Evolutionary conservation across 805 yeast species (phyloP).

Genomic region (Schizosaccharomyces japonicus): DNA sequence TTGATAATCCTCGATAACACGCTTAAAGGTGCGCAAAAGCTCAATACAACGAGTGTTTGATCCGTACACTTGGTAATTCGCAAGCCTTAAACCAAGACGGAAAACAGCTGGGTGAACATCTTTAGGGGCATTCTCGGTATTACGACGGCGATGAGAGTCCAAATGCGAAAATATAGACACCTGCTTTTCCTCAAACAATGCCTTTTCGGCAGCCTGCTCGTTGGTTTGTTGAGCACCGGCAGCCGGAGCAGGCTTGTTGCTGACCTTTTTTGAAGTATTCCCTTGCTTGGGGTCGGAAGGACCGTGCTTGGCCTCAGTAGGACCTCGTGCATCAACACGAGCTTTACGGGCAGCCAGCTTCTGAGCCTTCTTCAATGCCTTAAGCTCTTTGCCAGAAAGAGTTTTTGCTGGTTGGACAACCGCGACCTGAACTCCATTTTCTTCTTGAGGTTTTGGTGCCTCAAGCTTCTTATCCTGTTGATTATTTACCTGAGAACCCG

Average conservation of each 20-base stretch:
- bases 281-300: neutral
- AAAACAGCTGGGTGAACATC: slow-evolving; percentile 72
- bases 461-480: no score
- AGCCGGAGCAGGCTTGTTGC: neutral
- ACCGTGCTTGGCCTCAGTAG: neutral
- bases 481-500: no score
- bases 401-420: no score
- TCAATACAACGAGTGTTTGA: slow-evolving; percentile 65
- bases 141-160: slow-evolving; percentile 16
- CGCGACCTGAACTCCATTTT: no score
- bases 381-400: neutral
- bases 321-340: neutral
- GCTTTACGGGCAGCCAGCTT: neutral
- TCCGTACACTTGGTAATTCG: slow-evolving; percentile 72
- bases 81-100: slow-evolving; percentile 51
- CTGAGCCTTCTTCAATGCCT: neutral
- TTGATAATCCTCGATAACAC: slow-evolving; percentile 49
- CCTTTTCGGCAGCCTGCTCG: neutral
- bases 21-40: slow-evolving; percentile 63
- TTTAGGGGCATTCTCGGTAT: slow-evolving; percentile 32
- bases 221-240: neutral
- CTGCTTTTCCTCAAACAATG: neutral
- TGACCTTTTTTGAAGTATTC: neutral
- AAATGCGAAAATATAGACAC: slow-evolving; percentile 17
- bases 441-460: no score